Percentiles rank a stretch among this genome's conserved stretches.
phyloP scores from a whole-genome alignment of 768 basidiomycete species.

The Amanita inopinata region DNA sequence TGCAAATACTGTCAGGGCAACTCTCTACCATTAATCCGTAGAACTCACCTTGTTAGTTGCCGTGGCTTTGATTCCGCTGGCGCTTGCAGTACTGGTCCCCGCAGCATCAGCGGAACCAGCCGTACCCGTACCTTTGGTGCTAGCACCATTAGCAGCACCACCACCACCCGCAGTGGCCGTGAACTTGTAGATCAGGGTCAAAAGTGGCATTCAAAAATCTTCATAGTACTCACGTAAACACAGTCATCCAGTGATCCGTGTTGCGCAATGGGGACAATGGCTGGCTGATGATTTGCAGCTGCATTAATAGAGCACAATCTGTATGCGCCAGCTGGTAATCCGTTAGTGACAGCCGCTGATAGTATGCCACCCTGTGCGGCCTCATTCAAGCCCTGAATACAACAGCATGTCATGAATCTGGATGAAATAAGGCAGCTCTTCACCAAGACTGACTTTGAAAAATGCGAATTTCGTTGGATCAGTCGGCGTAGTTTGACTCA shows the following conservation, averaged over 20 bases:
- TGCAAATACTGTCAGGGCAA: too few species aligned
- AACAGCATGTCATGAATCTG: slow-evolving; percentile 23
- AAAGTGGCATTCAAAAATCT: neutral
- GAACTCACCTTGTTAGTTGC: too few species aligned
- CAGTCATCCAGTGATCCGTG: slow-evolving; percentile 53
- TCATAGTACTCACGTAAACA: slow-evolving; percentile 37
- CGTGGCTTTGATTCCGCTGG: too few species aligned
- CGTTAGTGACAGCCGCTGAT: slow-evolving; percentile 38
- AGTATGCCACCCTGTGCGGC: slow-evolving; percentile 39
- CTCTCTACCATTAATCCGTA: too few species aligned
- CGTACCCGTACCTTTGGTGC: too few species aligned
- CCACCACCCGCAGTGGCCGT: slow-evolving; percentile 20
- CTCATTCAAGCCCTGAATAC: slow-evolving; percentile 39
- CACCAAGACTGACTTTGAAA: slow-evolving; percentile 29
- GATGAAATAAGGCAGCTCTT: neutral
- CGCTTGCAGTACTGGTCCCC: neutral
- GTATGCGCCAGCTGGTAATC: slow-evolving; percentile 52
- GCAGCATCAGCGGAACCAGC: slow-evolving; percentile 11
- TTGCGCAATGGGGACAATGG: slow-evolving; percentile 47
- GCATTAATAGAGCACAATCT: slow-evolving; percentile 47
- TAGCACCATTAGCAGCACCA: slow-evolving; percentile 7
- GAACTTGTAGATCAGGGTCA: slow-evolving; percentile 19
- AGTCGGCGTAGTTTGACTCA: slow-evolving; percentile 31
- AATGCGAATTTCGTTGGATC: slow-evolving; percentile 42
- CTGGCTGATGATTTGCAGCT: slow-evolving; percentile 50